Evolutionary conservation across 2,329 filamentous ascomycete genomes (phyloP).

Genomic region (Diaporthe citrichinensis): DNA sequence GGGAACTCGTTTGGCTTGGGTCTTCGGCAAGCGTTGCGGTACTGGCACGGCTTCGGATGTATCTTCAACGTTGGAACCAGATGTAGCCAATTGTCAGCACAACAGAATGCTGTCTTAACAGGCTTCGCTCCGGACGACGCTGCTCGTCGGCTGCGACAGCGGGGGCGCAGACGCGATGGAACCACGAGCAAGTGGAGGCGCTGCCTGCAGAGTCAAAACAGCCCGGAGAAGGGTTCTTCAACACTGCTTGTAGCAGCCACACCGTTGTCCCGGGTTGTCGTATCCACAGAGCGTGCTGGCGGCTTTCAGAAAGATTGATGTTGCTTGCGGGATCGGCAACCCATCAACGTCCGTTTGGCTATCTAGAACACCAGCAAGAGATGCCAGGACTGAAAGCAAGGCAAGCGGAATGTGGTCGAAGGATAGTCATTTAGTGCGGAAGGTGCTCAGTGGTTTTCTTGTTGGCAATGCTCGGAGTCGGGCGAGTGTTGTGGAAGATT

Average conservation of each 20-base stretch:
- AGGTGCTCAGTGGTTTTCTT: too few species aligned
- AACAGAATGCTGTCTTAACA: not conserved
- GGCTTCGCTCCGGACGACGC: too few species aligned
- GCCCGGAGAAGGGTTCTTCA: rapidly evolving
- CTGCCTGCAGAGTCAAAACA: too few species aligned
- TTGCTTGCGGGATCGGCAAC: not conserved
- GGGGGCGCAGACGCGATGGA: not conserved
- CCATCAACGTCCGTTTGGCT: not conserved
- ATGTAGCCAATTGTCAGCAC: not conserved
- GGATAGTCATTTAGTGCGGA: not conserved
- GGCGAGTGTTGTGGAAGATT: not conserved
- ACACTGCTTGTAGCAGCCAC: not conserved
- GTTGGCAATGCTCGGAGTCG: too few species aligned
- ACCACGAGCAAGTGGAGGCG: not conserved
- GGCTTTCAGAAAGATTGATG: not conserved
- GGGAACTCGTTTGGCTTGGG: not conserved
- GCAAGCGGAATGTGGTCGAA: not conserved
- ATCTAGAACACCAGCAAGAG: not conserved
- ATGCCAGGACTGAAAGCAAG: not conserved
- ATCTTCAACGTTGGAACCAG: not conserved
- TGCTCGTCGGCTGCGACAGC: not conserved
- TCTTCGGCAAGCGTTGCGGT: not conserved
- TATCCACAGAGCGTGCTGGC: not conserved
- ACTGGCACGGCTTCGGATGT: not conserved
- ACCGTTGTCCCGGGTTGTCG: too few species aligned